A percentile compares a stretch with the other conserved stretches of the same genome.
These are phyloP conservation scores for Gyromitra esculenta DNA, from an alignment of 2,329 filamentous ascomycete genomes.

Conservation along the genomic window DNA sequence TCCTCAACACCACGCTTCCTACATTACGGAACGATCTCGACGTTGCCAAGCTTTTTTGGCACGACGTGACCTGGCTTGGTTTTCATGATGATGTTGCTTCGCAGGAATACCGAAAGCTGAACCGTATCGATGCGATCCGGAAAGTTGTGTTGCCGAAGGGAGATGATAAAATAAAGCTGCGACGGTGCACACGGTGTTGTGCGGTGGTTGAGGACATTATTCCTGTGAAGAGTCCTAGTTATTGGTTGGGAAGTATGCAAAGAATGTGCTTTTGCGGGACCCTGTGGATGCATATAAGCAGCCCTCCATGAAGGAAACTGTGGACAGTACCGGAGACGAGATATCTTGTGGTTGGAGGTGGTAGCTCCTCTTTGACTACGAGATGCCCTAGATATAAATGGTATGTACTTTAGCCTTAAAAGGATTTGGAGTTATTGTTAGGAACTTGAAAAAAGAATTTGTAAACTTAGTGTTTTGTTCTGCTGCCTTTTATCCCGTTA, in stretches of 20 bases:
- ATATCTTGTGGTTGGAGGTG: too few relatives aligned
- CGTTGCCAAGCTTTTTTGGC: constrained; percentile 56
- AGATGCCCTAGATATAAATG: background rate
- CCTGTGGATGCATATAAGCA: constrained; percentile 58
- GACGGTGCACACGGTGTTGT: constrained; percentile 57
- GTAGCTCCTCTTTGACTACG: background rate
- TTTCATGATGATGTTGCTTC: constrained; percentile 57
- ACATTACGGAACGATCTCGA: constrained; percentile 57
- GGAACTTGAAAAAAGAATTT: background rate
- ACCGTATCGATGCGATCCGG: constrained; percentile 57
- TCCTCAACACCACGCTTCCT: constrained; percentile 54
- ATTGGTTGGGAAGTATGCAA: constrained; percentile 57
- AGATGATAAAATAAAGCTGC: constrained; percentile 52
- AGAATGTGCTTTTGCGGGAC: constrained; percentile 59
- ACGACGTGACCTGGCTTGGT: constrained; percentile 57
- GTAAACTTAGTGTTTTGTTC: too few relatives aligned
- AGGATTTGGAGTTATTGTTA: constrained; percentile 11
- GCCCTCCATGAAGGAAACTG: constrained; percentile 26
- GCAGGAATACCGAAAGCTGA: constrained; percentile 52
- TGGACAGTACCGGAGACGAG: background rate
- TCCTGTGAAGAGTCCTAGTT: constrained; percentile 58
- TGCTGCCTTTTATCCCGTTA: too few relatives aligned
- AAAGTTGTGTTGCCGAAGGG: constrained; percentile 56
- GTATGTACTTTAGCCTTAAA: constrained; percentile 5
- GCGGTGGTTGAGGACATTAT: constrained; percentile 58